These are phyloP conservation scores for Cryptococcus sp. DNA, from an alignment of 1,284 basidiomycete genomes.

Conservation along the genomic window DNA sequence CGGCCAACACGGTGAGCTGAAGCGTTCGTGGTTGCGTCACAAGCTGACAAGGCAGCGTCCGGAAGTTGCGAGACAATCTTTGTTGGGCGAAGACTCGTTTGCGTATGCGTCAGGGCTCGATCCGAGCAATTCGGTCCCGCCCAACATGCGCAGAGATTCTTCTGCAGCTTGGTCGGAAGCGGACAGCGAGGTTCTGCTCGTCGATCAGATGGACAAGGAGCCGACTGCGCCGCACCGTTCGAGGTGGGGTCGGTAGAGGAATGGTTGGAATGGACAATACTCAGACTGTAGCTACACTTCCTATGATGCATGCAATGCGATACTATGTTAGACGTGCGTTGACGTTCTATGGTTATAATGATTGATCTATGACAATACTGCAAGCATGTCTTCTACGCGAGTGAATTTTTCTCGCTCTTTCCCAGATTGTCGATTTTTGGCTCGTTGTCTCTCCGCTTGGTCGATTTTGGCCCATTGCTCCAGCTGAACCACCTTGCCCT, in stretches of 20 bases:
- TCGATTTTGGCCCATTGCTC: slow-evolving; percentile 40
- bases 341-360: too few species aligned
- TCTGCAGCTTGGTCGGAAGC: slow-evolving; percentile 21
- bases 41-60: slow-evolving; percentile 10
- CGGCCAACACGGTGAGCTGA: slow-evolving; percentile 24
- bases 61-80: slow-evolving; percentile 20
- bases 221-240: not conserved
- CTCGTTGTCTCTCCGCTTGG: slow-evolving; percentile 23
- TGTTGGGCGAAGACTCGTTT: slow-evolving; percentile 20
- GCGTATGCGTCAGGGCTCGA: slow-evolving; percentile 18
- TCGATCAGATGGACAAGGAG: slow-evolving; percentile 10
- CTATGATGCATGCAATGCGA: not conserved
- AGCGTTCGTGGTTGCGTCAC: not conserved
- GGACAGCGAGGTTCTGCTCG: slow-evolving; percentile 23
- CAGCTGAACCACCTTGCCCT: slow-evolving; percentile 35
- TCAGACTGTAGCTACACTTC: not conserved
- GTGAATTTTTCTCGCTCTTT: slow-evolving; percentile 45
- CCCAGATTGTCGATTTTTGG: slow-evolving; percentile 20
- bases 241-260: too few species aligned
- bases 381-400: slow-evolving; percentile 56
- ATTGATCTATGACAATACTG: slow-evolving; percentile 28
- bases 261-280: not conserved
- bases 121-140: slow-evolving; percentile 17
- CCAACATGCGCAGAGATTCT: slow-evolving; percentile 35
- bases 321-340: too few species aligned